Percentiles rank a stretch among this genome's conserved stretches.
Evolutionary conservation across 306 rosid species (phyloP).

Genomic region (Fragaria vesca): DNA sequence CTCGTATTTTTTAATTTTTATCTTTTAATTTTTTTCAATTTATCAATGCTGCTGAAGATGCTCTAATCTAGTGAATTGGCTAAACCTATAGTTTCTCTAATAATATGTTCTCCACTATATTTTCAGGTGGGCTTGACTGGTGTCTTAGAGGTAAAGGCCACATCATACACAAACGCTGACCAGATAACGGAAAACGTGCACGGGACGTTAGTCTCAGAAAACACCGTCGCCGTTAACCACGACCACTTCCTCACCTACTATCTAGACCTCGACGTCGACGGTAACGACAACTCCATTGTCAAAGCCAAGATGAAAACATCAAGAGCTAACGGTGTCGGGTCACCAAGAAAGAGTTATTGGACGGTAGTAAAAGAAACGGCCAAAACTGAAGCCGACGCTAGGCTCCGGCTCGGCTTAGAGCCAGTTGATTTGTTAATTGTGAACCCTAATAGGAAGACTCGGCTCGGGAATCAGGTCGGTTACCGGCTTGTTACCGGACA

Average conservation of each 20-base stretch:
- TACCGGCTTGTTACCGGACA: constrained; percentile 67
- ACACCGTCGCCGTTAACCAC: constrained; percentile 65
- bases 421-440: constrained; percentile 58
- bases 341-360: constrained; percentile 83
- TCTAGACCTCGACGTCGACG: constrained; percentile 80
- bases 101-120: background rate
- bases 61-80: background rate
- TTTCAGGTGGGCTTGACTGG: constrained; percentile 84
- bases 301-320: constrained; percentile 45
- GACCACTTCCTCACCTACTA: constrained; percentile 73
- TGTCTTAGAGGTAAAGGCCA: constrained; percentile 58
- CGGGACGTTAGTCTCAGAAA: constrained; percentile 68
- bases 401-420: constrained; percentile 54
- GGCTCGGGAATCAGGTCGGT: constrained; percentile 66
- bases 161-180: constrained; percentile 38
- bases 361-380: constrained; percentile 51
- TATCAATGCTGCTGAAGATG: too few species aligned
- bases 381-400: constrained; percentile 61
- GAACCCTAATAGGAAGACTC: constrained; percentile 62
- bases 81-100: background rate
- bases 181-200: constrained; percentile 39
- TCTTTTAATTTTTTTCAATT: too few species aligned
- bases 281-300: constrained; percentile 58
- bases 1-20: background rate
- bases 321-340: constrained; percentile 21